Evolutionary conservation across 148 eudicot genomes (phyloP).

Genomic region (Suaeda aralocaspica): DNA sequence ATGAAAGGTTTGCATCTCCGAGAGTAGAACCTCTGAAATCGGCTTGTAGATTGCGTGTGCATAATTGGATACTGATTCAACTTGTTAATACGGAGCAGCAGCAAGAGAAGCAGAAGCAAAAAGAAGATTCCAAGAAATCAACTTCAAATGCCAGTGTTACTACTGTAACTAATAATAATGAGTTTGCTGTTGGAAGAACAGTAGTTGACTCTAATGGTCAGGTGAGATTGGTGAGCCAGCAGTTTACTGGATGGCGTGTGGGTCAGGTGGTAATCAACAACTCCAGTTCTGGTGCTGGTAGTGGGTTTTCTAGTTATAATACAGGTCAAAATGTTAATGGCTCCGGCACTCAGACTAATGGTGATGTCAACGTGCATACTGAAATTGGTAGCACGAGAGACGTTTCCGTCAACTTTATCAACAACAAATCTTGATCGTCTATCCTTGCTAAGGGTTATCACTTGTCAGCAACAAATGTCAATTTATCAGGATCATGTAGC

Average conservation of each 20-base stretch:
- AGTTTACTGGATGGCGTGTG: constrained; percentile 4
- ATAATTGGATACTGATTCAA: not conserved
- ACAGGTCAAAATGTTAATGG: constrained; percentile 10
- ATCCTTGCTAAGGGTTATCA: too few species aligned
- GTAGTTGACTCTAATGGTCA: not conserved
- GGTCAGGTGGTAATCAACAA: constrained; percentile 10
- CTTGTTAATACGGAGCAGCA: not conserved
- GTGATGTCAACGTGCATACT: constrained; percentile 4
- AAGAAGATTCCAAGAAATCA: not conserved
- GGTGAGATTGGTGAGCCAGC: not conserved
- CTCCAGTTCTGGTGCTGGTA: not conserved
- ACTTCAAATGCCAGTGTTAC: not conserved
- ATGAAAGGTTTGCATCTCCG: constrained; percentile 1
- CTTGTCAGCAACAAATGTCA: too few species aligned
- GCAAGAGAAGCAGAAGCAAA: not conserved
- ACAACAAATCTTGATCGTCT: constrained; percentile 3
- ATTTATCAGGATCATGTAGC: too few species aligned
- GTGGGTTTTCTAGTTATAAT: constrained; percentile 6
- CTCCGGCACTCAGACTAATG: constrained; percentile 13
- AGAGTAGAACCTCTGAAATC: not conserved
- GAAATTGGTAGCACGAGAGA: constrained; percentile 2
- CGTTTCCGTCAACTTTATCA: not conserved
- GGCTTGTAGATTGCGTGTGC: not conserved
- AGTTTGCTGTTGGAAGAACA: not conserved
- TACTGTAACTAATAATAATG: not conserved